Conservation (phyloP, 768 basidiomycete species). For the Pleurotus sapidus region DNA sequence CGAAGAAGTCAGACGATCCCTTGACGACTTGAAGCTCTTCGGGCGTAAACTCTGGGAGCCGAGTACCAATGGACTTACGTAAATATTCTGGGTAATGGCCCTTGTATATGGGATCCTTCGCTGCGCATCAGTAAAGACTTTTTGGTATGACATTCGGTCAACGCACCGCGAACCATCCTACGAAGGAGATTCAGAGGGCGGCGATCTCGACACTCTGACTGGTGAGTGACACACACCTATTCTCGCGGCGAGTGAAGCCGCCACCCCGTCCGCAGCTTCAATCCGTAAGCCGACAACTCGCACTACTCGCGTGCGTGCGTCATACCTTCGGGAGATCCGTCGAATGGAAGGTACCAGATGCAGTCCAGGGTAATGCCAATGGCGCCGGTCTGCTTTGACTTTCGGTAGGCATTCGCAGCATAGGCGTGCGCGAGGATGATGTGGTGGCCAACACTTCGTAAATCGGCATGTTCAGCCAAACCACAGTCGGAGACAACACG, state of each 20-base stretch:
- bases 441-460: slow-evolving; percentile 57
- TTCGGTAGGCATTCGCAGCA: slow-evolving; percentile 61
- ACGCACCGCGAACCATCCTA: slow-evolving; percentile 44
- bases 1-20: slow-evolving; percentile 66
- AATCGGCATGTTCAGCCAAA: background rate
- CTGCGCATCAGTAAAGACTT: slow-evolving; percentile 5
- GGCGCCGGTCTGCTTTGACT: slow-evolving; percentile 48
- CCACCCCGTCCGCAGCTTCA: slow-evolving; percentile 53
- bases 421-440: slow-evolving; percentile 69
- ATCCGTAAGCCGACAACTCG: slow-evolving; percentile 37
- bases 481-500: background rate
- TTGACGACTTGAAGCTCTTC: slow-evolving; percentile 56
- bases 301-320: slow-evolving; percentile 3
- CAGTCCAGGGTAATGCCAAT: slow-evolving; percentile 77
- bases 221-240: slow-evolving; percentile 39
- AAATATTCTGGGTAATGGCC: slow-evolving; percentile 61
- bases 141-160: background rate
- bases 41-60: slow-evolving; percentile 51
- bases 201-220: slow-evolving; percentile 24
- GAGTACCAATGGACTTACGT: slow-evolving; percentile 43
- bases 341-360: slow-evolving; percentile 64
- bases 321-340: slow-evolving; percentile 61
- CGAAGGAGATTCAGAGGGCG: slow-evolving; percentile 23
- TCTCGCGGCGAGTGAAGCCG: slow-evolving; percentile 47
- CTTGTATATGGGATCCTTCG: slow-evolving; percentile 65